Evolutionary conservation across 805 yeast genomes (phyloP).

Genomic region (Candida khao-thaluensis): DNA sequence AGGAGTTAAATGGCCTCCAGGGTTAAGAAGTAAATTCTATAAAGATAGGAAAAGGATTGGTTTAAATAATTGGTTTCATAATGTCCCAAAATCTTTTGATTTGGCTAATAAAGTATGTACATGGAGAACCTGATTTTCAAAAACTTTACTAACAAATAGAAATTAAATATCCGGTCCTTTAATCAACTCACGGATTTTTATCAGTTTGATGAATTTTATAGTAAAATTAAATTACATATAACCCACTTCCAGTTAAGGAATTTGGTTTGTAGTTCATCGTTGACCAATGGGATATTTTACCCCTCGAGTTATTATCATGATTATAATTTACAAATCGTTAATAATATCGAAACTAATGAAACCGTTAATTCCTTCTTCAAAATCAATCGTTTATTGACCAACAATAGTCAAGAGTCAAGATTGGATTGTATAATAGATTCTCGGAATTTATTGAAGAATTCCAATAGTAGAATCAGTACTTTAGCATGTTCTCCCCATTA

Average conservation of each 20-base stretch:
- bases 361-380: slow-evolving; percentile 35
- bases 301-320: slow-evolving; percentile 35
- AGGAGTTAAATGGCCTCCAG: slow-evolving; percentile 38
- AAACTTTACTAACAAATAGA: slow-evolving; percentile 23
- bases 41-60: slow-evolving; percentile 36
- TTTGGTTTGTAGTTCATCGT: slow-evolving; percentile 39
- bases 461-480: slow-evolving; percentile 47
- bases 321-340: slow-evolving; percentile 27
- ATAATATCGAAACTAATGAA: slow-evolving; percentile 23
- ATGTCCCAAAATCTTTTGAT: slow-evolving; percentile 34
- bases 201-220: slow-evolving; percentile 38
- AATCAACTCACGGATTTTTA: slow-evolving; percentile 34
- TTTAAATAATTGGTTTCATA: slow-evolving; percentile 36
- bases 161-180: slow-evolving; percentile 18
- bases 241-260: slow-evolving; percentile 60
- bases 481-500: slow-evolving; percentile 41
- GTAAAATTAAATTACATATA: slow-evolving; percentile 46
- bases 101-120: slow-evolving; percentile 34
- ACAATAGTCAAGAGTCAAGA: slow-evolving; percentile 23
- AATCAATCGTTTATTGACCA: slow-evolving; percentile 34
- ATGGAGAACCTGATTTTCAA: not conserved
- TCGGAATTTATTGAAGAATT: slow-evolving; percentile 23
- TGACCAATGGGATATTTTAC: slow-evolving; percentile 37
- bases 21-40: slow-evolving; percentile 30
- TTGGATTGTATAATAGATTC: slow-evolving; percentile 42